phyloP scores from a whole-genome alignment of 495 filamentous ascomycete species.

The Chaetomium cochliodes region DNA sequence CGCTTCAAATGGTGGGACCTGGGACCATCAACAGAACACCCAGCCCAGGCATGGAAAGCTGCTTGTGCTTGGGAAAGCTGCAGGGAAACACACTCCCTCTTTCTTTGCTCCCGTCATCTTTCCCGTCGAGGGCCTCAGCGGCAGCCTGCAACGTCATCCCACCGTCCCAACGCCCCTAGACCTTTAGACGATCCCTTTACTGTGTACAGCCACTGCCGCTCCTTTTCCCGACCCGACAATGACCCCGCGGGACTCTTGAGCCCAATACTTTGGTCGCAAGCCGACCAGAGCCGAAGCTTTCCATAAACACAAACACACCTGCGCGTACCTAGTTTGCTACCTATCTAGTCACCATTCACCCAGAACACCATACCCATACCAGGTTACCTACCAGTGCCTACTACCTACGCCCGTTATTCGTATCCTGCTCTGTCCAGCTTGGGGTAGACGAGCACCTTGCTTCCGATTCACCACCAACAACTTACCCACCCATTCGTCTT shows the following conservation, averaged over 20 bases:
- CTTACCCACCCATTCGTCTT: background rate
- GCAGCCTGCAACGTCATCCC: slow-evolving; percentile 21
- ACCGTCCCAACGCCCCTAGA: background rate
- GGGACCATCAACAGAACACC: slow-evolving; percentile 9
- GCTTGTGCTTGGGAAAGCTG: slow-evolving; percentile 1
- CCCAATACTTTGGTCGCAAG: slow-evolving; percentile 22
- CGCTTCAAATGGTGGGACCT: slow-evolving; percentile 9
- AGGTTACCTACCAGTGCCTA: no score
- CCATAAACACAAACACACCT: slow-evolving; percentile 11
- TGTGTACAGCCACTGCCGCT: slow-evolving; percentile 4
- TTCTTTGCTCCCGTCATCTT: slow-evolving; percentile 1
- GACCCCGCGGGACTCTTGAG: slow-evolving; percentile 25
- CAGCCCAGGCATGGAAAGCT: background rate
- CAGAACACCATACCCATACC: background rate
- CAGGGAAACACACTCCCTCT: slow-evolving; percentile 17
- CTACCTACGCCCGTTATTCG: background rate
- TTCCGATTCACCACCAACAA: no score
- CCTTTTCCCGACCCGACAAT: slow-evolving; percentile 20
- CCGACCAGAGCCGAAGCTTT: slow-evolving; percentile 24
- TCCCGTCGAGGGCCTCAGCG: slow-evolving; percentile 9
- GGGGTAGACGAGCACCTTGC: background rate
- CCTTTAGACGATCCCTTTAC: slow-evolving; percentile 13
- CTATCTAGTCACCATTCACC: slow-evolving; percentile 10
- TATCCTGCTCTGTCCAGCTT: slow-evolving; percentile 1
- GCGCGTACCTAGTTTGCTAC: no score